A percentile compares a stretch with the other conserved stretches of the same genome.
These are phyloP conservation scores for Aspergillus biplanus DNA, from an alignment of 495 filamentous ascomycete genomes.

Conservation along the genomic window DNA sequence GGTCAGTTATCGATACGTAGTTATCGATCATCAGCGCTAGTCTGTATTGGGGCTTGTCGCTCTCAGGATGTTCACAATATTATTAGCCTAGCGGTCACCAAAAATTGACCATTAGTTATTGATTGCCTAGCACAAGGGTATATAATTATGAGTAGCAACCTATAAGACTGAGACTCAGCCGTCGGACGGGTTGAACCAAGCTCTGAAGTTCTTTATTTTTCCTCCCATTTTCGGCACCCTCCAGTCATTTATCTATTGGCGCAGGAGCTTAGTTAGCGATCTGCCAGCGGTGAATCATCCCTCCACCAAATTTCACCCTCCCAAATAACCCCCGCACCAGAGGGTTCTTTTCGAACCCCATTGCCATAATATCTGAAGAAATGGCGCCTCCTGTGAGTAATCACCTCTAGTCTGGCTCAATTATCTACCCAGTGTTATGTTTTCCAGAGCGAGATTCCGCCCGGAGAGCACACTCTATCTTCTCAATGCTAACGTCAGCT, in stretches of 20 bases:
- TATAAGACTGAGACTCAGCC: background rate
- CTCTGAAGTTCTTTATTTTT: background rate
- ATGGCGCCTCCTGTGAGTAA: slow-evolving; percentile 46
- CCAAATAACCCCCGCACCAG: slow-evolving; percentile 16
- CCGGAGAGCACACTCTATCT: background rate
- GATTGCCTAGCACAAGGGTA: background rate
- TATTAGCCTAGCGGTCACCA: background rate
- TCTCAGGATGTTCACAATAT: background rate
- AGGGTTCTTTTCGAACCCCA: slow-evolving; percentile 2
- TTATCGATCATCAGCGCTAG: slow-evolving; percentile 2
- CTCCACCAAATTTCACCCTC: slow-evolving; percentile 18
- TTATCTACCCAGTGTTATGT: background rate
- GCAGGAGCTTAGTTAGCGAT: slow-evolving; percentile 1
- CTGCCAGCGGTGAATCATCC: slow-evolving; percentile 6
- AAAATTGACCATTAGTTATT: background rate
- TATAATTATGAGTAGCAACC: background rate
- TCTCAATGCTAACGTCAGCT: slow-evolving; percentile 16
- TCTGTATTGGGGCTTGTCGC: background rate
- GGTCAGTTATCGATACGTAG: slow-evolving; percentile 6
- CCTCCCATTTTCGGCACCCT: background rate
- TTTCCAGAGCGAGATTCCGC: background rate
- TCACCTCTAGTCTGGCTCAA: background rate
- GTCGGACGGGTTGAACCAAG: no score
- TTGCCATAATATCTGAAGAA: slow-evolving; percentile 11
- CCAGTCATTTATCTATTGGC: background rate